Evolutionary conservation across 352 stramenopile genomes (phyloP).

Genomic region (Phytophthora hibernalis): DNA sequence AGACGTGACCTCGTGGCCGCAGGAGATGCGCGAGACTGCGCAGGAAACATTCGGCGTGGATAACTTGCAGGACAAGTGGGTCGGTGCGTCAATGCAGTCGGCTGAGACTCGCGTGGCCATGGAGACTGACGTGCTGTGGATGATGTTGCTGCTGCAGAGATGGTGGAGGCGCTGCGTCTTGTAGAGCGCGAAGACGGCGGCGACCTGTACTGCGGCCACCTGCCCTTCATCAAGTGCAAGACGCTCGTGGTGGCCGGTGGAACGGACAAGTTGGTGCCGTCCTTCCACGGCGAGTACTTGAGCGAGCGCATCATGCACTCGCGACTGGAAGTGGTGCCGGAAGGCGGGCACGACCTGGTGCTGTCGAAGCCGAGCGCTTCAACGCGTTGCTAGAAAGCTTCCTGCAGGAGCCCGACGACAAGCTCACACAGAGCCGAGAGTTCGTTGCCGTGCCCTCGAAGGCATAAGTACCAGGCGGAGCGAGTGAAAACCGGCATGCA

Average conservation of each 20-base stretch:
- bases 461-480: constrained; percentile 4
- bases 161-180: constrained; percentile 54
- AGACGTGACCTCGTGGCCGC: constrained; percentile 64
- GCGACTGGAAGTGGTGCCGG: constrained; percentile 59
- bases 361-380: constrained; percentile 53
- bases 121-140: constrained; percentile 11
- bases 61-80: constrained; percentile 66
- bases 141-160: constrained; percentile 40
- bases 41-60: constrained; percentile 63
- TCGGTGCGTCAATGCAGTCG: constrained; percentile 25
- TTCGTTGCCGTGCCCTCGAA: constrained; percentile 65
- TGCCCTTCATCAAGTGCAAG: constrained; percentile 85
- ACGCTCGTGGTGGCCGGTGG: constrained; percentile 76
- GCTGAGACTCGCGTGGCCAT: not conserved
- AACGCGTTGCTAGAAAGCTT: constrained; percentile 73
- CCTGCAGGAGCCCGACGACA: constrained; percentile 79
- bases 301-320: constrained; percentile 90
- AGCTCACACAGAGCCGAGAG: constrained; percentile 83
- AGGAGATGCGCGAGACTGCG: constrained; percentile 51
- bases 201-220: constrained; percentile 72
- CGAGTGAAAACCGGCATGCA: not conserved
- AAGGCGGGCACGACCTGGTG: constrained; percentile 69
- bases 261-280: constrained; percentile 68
- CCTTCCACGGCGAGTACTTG: constrained; percentile 83
- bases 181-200: constrained; percentile 64